Conservation (phyloP, 1,284 basidiomycete species). For the Fomitopsis palustris region DNA sequence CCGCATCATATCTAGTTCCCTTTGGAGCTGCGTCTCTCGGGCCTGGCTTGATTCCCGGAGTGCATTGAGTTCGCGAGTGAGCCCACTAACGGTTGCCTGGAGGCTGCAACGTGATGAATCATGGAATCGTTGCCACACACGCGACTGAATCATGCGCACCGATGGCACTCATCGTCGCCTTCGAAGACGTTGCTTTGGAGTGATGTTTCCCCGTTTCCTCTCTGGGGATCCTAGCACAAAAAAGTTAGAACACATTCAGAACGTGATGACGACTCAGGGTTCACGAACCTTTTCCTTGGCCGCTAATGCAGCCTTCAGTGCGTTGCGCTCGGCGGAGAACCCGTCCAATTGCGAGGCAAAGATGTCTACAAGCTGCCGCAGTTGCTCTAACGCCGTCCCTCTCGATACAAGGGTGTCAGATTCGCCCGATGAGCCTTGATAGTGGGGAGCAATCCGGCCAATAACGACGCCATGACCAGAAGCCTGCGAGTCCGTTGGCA, state of each 20-base stretch:
- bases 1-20: background rate
- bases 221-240: too few species aligned
- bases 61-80: background rate
- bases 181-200: background rate
- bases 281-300: conserved; percentile 23
- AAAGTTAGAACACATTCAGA: background rate
- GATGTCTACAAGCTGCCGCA: conserved; percentile 33
- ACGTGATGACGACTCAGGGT: too few species aligned
- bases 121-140: background rate
- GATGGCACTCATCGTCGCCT: background rate
- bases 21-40: background rate
- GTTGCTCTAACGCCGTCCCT: conserved; percentile 10
- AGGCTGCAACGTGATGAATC: background rate
- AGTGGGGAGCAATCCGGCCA: background rate
- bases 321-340: conserved; percentile 34
- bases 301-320: conserved; percentile 23
- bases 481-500: background rate
- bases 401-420: background rate
- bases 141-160: background rate
- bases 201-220: background rate
- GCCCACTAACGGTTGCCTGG: background rate
- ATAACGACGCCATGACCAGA: background rate
- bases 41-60: background rate
- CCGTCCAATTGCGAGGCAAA: conserved; percentile 33
- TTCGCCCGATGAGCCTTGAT: background rate